Conservation (phyloP, 2,329 filamentous ascomycete species). For the Pyrenochaeta sp. region DNA sequence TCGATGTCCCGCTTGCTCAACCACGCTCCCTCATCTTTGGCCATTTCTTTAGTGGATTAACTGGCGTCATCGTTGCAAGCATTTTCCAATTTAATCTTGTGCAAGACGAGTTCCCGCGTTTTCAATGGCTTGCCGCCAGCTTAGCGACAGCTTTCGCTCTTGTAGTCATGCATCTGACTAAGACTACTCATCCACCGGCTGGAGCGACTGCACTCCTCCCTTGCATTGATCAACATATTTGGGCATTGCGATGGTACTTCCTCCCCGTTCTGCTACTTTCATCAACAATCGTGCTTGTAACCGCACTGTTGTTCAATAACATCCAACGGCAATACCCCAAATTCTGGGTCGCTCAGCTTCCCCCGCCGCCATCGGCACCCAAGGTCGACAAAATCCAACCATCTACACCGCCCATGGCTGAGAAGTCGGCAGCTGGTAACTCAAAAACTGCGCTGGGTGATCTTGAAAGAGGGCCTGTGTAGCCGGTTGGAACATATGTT, state of each 20-base stretch:
- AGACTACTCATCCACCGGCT: slow-evolving; percentile 58
- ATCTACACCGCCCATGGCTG: slow-evolving; percentile 10
- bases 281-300: slow-evolving; percentile 49
- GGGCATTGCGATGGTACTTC: slow-evolving; percentile 54
- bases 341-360: slow-evolving; percentile 55
- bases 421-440: slow-evolving; percentile 18
- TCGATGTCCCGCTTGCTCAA: slow-evolving; percentile 56
- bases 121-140: slow-evolving; percentile 56
- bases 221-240: slow-evolving; percentile 48
- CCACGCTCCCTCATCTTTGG: slow-evolving; percentile 56
- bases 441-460: slow-evolving; percentile 20
- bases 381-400: slow-evolving; percentile 14
- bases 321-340: slow-evolving; percentile 55
- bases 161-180: slow-evolving; percentile 57
- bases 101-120: slow-evolving; percentile 29
- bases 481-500: too few relatives aligned
- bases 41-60: slow-evolving; percentile 55
- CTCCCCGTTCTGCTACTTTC: slow-evolving; percentile 53
- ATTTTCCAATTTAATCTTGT: slow-evolving; percentile 52
- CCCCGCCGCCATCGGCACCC: slow-evolving; percentile 25
- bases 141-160: slow-evolving; percentile 53
- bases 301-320: slow-evolving; percentile 56
- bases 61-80: slow-evolving; percentile 55
- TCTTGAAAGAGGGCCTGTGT: slow-evolving; percentile 25
- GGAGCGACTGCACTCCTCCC: slow-evolving; percentile 58